Percentiles rank a stretch among this genome's conserved stretches.
phyloP scores from a whole-genome alignment of 2,329 filamentous ascomycete species.

The Penicillium sp. region DNA sequence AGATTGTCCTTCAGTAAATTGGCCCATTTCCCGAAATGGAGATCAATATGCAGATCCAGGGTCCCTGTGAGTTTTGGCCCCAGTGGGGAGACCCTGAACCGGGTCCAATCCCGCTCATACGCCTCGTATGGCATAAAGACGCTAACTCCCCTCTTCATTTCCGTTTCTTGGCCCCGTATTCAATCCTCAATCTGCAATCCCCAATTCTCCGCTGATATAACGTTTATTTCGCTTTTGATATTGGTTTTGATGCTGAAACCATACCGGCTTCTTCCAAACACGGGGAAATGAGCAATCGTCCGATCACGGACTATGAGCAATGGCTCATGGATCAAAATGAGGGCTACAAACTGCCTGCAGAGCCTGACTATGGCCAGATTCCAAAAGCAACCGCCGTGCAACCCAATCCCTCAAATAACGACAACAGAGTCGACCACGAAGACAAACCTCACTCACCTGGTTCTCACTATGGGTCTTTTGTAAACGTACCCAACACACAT shows the following conservation, averaged over 20 bases:
- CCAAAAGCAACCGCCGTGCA: neutral
- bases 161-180: neutral
- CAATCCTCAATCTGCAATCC: neutral
- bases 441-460: neutral
- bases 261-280: too few relatives aligned
- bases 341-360: neutral
- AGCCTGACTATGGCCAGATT: neutral
- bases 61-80: neutral
- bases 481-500: neutral
- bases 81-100: neutral
- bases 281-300: neutral
- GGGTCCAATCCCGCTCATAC: neutral
- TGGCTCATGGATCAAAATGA: neutral
- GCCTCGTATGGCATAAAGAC: too few relatives aligned
- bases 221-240: too few relatives aligned
- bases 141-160: too few relatives aligned
- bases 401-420: neutral
- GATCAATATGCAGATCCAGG: neutral
- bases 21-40: neutral
- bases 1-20: neutral
- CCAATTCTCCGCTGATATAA: neutral
- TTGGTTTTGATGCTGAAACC: too few relatives aligned
- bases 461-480: neutral
- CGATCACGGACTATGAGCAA: conserved; percentile 7
- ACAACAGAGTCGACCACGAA: neutral